phyloP scores from a whole-genome alignment of 371 early-diverging fungal genomes.

The Synchytrium microbalum region DNA sequence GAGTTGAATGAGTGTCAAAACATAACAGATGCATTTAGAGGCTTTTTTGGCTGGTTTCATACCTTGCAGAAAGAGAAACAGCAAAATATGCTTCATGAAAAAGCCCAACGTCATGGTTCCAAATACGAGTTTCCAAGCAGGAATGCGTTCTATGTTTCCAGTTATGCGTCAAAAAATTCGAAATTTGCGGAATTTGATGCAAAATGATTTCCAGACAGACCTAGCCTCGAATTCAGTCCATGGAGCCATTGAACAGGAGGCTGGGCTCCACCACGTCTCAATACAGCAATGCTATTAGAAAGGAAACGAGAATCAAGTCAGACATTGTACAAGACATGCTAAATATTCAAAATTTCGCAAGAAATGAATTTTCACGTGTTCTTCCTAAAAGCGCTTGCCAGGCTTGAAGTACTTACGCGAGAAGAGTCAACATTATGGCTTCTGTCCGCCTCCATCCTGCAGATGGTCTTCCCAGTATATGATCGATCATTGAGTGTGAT shows the following conservation, averaged over 20 bases:
- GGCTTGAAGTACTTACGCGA: conserved; percentile 42
- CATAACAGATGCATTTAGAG: not conserved
- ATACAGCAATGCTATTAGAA: conserved; percentile 4
- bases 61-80: conserved; percentile 54
- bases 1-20: not conserved
- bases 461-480: conserved; percentile 88
- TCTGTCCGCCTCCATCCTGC: conserved; percentile 76
- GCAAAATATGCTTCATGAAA: conserved; percentile 47
- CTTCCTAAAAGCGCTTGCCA: conserved; percentile 11
- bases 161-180: conserved; percentile 18
- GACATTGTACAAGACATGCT: conserved; percentile 9
- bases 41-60: too few relatives aligned
- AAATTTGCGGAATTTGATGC: conserved; percentile 12
- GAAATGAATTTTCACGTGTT: conserved; percentile 34
- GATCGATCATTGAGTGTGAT: conserved; percentile 79
- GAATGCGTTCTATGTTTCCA: conserved; percentile 32
- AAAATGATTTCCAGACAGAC: not conserved
- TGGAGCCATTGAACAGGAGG: conserved; percentile 3
- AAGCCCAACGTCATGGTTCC: conserved; percentile 61
- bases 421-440: conserved; percentile 53
- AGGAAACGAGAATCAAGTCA: conserved; percentile 17
- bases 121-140: conserved; percentile 72
- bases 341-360: too few relatives aligned
- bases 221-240: conserved; percentile 11
- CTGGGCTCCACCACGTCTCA: not conserved